These are phyloP conservation scores for Phytophthora pisi DNA, from an alignment of 352 stramenopile species.

Conservation along the genomic window DNA sequence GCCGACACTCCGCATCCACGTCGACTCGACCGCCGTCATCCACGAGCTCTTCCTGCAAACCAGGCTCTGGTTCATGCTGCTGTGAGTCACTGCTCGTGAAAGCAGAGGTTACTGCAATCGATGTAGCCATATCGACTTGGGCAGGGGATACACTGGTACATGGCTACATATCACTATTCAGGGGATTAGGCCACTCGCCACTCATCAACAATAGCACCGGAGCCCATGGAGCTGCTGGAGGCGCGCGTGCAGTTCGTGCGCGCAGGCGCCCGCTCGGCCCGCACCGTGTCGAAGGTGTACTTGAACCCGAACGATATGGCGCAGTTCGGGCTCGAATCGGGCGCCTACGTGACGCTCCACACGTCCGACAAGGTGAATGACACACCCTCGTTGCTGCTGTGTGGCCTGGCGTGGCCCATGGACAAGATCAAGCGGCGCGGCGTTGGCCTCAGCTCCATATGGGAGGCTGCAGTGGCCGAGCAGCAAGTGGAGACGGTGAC, in stretches of 20 bases:
- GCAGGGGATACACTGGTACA: conserved; percentile 22
- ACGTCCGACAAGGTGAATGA: conserved; percentile 8
- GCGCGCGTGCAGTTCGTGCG: conserved; percentile 68
- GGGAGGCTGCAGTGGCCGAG: conserved; percentile 51
- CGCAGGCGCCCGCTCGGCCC: conserved; percentile 56
- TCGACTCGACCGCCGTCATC: conserved; percentile 15
- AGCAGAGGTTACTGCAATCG: neutral
- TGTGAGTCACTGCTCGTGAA: conserved; percentile 11
- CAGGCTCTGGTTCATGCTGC: conserved; percentile 22
- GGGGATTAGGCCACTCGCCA: conserved; percentile 23
- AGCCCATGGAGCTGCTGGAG: conserved; percentile 28
- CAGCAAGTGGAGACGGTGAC: conserved; percentile 28
- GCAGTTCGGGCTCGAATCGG: conserved; percentile 42
- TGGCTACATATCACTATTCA: neutral
- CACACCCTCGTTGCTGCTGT: conserved; percentile 47
- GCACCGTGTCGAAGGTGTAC: conserved; percentile 72
- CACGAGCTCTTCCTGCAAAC: conserved; percentile 21
- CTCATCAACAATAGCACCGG: conserved; percentile 1
- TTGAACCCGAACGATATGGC: conserved; percentile 65
- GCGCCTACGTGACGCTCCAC: conserved; percentile 43
- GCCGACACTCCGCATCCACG: conserved; percentile 3
- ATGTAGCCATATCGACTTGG: conserved; percentile 10
- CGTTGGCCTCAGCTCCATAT: conserved; percentile 75
- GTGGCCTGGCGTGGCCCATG: conserved; percentile 71
- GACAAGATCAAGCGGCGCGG: conserved; percentile 71